Conservation (phyloP, 2,329 filamentous ascomycete species). For the Fusarium sp. region DNA sequence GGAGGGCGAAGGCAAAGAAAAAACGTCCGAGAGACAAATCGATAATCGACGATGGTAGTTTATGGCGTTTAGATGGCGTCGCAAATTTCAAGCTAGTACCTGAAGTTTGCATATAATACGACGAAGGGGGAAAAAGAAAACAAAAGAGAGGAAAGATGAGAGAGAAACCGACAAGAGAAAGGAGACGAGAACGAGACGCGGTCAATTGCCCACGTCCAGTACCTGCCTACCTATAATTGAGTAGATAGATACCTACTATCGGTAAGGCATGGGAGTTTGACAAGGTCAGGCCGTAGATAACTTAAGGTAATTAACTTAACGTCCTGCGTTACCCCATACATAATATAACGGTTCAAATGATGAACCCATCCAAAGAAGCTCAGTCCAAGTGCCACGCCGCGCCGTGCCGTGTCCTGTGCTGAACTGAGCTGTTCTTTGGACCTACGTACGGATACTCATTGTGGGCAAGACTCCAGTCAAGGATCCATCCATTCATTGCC, state of each 20-base stretch:
- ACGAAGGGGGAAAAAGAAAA: slow-evolving; percentile 7
- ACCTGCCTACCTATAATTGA: background rate
- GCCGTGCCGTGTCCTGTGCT: slow-evolving; percentile 17
- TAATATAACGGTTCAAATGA: slow-evolving; percentile 20
- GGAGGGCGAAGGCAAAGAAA: background rate
- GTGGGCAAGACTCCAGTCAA: slow-evolving; percentile 15
- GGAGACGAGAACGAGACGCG: slow-evolving; percentile 4
- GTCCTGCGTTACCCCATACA: slow-evolving; percentile 12
- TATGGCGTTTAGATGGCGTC: slow-evolving; percentile 22
- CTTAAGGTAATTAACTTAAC: slow-evolving; percentile 1
- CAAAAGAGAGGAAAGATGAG: slow-evolving; percentile 1
- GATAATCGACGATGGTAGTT: slow-evolving; percentile 12
- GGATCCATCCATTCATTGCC: background rate
- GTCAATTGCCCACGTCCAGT: background rate
- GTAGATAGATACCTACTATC: slow-evolving; percentile 1
- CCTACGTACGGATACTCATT: background rate
- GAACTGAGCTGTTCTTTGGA: background rate
- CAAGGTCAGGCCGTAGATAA: background rate
- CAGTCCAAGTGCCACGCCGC: slow-evolving; percentile 19
- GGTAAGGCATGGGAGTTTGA: background rate
- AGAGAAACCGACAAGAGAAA: slow-evolving; percentile 1
- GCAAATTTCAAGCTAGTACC: slow-evolving; percentile 12
- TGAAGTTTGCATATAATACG: slow-evolving; percentile 9
- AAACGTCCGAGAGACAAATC: background rate
- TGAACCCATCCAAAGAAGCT: slow-evolving; percentile 5